Evolutionary conservation across 306 rosid species (phyloP).

Genomic region (Trifolium subterraneum): DNA sequence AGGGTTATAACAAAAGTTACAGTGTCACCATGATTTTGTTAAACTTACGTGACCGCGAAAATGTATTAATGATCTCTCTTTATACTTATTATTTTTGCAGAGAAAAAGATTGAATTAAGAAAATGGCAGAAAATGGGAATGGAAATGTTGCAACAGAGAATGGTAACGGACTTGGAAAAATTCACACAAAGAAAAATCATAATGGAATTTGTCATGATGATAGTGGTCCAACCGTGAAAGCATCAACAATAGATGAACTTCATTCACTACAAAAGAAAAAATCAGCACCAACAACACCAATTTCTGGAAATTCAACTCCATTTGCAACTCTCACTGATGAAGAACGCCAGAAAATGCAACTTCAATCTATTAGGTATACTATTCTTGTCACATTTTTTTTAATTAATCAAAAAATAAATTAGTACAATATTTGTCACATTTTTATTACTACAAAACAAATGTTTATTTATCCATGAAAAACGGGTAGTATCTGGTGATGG

Average conservation of each 20-base stretch:
- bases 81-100: not conserved
- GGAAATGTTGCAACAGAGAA: constrained; percentile 14
- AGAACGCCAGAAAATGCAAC: constrained; percentile 69
- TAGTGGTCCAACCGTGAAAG: constrained; percentile 71
- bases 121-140: constrained; percentile 46
- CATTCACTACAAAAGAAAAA: constrained; percentile 83
- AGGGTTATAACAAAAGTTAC: no score
- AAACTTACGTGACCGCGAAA: no score
- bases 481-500: not conserved
- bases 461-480: not conserved
- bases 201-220: constrained; percentile 74
- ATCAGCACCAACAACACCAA: constrained; percentile 78
- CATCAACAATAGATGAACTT: constrained; percentile 80
- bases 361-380: constrained; percentile 72
- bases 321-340: constrained; percentile 60
- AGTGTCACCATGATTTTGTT: no score
- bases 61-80: no score
- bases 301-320: constrained; percentile 39
- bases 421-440: no score
- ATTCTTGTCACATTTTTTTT: not conserved
- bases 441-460: no score
- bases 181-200: constrained; percentile 49
- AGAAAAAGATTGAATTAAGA: not conserved
- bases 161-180: constrained; percentile 61
- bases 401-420: not conserved